Evolutionary conservation across 352 stramenopile genomes (phyloP).

Genomic region (Phytophthora fragariae): DNA sequence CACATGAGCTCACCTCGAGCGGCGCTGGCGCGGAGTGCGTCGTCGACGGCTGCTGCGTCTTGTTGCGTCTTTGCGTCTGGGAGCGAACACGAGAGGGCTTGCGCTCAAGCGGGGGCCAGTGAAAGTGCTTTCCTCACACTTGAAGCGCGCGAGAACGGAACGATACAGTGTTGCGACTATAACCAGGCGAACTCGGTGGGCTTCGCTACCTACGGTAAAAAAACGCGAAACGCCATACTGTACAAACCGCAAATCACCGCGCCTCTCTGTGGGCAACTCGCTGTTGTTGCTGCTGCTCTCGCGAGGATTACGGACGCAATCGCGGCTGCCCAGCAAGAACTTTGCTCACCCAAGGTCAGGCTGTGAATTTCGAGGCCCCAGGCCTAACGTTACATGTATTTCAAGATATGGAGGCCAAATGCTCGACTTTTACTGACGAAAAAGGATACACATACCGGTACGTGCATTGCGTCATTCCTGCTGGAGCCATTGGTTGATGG

Average conservation of each 20-base stretch:
- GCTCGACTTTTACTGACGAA: no score
- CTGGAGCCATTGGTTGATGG: not conserved
- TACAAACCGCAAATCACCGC: no score
- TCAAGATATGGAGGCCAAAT: no score
- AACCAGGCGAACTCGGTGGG: slow-evolving; percentile 3
- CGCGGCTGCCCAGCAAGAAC: not conserved
- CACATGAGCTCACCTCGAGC: slow-evolving; percentile 27
- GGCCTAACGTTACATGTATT: no score
- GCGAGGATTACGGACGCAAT: not conserved
- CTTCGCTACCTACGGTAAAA: not conserved
- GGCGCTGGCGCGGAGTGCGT: not conserved
- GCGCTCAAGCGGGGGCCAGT: slow-evolving; percentile 1
- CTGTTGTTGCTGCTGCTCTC: no score
- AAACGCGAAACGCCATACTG: not conserved
- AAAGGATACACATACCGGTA: no score
- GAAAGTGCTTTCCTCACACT: slow-evolving; percentile 6
- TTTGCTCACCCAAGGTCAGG: not conserved
- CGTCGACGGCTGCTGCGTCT: slow-evolving; percentile 2
- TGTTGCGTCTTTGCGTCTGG: slow-evolving; percentile 13
- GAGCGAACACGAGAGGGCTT: not conserved
- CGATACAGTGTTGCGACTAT: slow-evolving; percentile 5
- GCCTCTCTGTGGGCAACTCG: no score
- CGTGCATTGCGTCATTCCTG: not conserved
- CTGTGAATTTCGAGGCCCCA: no score
- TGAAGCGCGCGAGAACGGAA: slow-evolving; percentile 15